Base-by-base conservation (phyloP, 1,139 yeast species). In the Spathaspora sp. region DNA sequence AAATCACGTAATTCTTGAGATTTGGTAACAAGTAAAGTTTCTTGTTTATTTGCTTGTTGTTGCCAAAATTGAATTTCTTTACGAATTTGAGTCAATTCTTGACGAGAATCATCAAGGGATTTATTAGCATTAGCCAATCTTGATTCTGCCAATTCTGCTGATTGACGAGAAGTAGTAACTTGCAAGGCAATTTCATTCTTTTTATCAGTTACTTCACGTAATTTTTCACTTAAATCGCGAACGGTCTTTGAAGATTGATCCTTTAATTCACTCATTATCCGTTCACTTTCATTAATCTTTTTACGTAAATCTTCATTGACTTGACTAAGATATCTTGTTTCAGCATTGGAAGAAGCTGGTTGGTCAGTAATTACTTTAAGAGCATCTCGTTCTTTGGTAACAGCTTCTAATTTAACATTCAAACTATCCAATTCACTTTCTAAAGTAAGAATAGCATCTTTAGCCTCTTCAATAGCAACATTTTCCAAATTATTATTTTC, bases 381-480 rank as follows among this genome's bases (percentile, higher is more conserved):
- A 66, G 82, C 78, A 56, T 88, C 95, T 49, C 89, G 72, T 59
- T 86, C 93, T 48, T 80, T 76, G 3, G 74, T 66, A 5, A 79
- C 75, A 1, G 88, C 78, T 7, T 73, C 78, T 40, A 79, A 64
- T 53, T 77, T 81, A 4, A 74, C 60, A 48, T 76, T 76, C 17
- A 80, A 58, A 33, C 76, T 69, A 24, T 76, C 74, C 39, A 87
- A 66, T 53, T 86, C 87, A 9, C 81, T 78, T 59, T 87, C 84
- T 45, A 91, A 69, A 2, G 82, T 75, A 33, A 80, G 63, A 39
- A 91, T 86, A 0, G 95, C 93, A 41, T 83, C 83, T 49, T 82
- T 82, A 2, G 97, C 96, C 53, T 86, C 95, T 43, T 76, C 77
- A 8, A 85, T 73, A 0, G 86, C 87, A 9, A 74, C 70, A n/a